Evolutionary conservation across 2,329 filamentous ascomycete genomes (phyloP), one percentile per base, ranked within the genome.

Genomic region (Gaeumannomyces sp.): DNA sequence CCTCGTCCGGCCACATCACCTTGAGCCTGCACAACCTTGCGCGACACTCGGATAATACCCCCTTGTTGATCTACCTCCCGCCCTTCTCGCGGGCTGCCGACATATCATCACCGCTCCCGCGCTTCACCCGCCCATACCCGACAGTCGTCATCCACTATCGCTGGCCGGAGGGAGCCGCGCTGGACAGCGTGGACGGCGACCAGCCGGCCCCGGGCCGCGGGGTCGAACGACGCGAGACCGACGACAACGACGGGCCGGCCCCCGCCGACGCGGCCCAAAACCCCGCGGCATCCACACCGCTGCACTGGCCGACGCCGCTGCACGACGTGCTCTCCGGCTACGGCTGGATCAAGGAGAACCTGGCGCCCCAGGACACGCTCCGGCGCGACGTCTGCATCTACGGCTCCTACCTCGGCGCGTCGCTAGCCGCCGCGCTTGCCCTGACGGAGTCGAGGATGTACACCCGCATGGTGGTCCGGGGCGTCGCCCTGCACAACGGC

Each of bases 141-240:
- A 78, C 83, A 0, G 84, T 80, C 7, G 79, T 80, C 64, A 83
- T 89, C 71, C 83, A 86, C 70, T 89, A 88, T 72, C 79, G 85
- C 22, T 89, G 86, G 86, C 72, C 72, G 10, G 63, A 62, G 33
- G n/a, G 6, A 5, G 10, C 45, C 19, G 22, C 45, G 1, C 1
- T 4, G 14, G 45, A 53, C 8, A 5, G 3, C 19, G 22, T 2
- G 45, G n/a, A 53, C 7, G 22, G 10, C 22, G 22, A 0, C 45
- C 60, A 60, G 10, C 29, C 56, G 45, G n/a, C 6, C 16, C 22
- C 13, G 4, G 8, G n/a, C 27, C 22, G 2, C 8, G 4, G 10
- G 22, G 1, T 3, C 8, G 22, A 7, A 25, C 7, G 45, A 10
- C 45, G 7, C 2, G 22, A 56, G 13, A n/a, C 27, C 28, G 61